Percentiles rank a stretch among this genome's conserved stretches.
phyloP scores from a whole-genome alignment of 148 eudicot genomes.

The Heliosperma pusillum region DNA sequence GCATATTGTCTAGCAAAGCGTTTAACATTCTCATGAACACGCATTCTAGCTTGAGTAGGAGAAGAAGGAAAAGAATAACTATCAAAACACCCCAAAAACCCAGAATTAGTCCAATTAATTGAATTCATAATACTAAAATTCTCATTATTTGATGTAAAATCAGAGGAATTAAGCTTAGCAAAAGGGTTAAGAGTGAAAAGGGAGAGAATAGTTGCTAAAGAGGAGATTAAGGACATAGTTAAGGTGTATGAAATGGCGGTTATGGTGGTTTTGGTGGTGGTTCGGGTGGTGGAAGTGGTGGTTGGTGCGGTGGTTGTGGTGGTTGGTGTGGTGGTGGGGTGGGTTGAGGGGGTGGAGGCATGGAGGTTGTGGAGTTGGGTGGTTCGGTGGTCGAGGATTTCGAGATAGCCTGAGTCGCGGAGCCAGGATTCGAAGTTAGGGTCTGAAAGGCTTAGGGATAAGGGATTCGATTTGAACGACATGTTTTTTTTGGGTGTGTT shows the following conservation, averaged over 20 bases:
- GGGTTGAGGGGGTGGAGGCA: constrained; percentile 35
- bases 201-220: constrained; percentile 49
- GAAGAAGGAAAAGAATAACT: constrained; percentile 76
- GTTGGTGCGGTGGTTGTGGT: constrained; percentile 20
- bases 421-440: constrained; percentile 91
- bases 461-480: constrained; percentile 65
- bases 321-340: constrained; percentile 19
- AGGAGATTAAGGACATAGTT: constrained; percentile 37
- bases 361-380: constrained; percentile 70
- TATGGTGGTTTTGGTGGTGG: constrained; percentile 26
- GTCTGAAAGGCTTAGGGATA: constrained; percentile 78
- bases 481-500: constrained; percentile 12
- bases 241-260: constrained; percentile 29
- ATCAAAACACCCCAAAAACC: constrained; percentile 49
- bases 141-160: constrained; percentile 34
- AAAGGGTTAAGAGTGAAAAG: constrained; percentile 72
- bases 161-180: constrained; percentile 56
- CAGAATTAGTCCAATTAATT: constrained; percentile 41
- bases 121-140: constrained; percentile 22
- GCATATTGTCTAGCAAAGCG: constrained; percentile 75
- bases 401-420: constrained; percentile 89
- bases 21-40: constrained; percentile 84
- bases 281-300: constrained; percentile 20
- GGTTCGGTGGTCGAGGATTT: constrained; percentile 78
- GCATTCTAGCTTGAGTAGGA: constrained; percentile 56